Evolutionary conservation across 2,329 filamentous ascomycete genomes (phyloP), one percentile per base, ranked within the genome.

Genomic region (Sporothrix humicola): DNA sequence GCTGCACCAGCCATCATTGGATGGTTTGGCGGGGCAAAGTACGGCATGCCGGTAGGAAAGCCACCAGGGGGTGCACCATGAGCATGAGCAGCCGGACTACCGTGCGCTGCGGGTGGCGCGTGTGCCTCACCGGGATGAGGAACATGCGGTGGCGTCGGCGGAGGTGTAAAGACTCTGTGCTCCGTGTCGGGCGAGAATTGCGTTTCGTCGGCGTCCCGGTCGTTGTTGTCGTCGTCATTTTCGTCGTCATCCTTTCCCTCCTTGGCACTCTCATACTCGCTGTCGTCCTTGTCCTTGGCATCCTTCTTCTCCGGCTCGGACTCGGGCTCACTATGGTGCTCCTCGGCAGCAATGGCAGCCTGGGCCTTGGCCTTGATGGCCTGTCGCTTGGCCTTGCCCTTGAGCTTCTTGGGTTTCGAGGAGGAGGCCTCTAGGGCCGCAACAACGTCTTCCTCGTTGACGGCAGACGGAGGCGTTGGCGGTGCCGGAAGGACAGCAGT

Each of bases 121-220:
- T 59, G 58, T 1, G 20, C 61, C 56, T 69, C 52, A 8, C 23
- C 65, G 3, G 42, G 26, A 8, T 69, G 71, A 37, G 71, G 63
- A 4, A 46, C 23, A 9, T 61, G 52, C 1, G 71, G 71, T 20
- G 71, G 71, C 26, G 71, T 73, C 5, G 63, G 50, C 10, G 71
- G 71, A 2, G 71, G 71, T 2, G 71, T 73, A 17, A 73, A 69
- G 13, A 69, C 52, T 52, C 63, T 69, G 26, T 68, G 71, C 15
- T 73, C 54, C 0, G 71, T 69, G 12, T 69, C 63, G 17, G 63
- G 52, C 1, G 63, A 69, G 26, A 72, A 72, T 13, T 56, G 44
- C 0, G 71, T 61, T 7, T 73, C 71, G n/a, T 50, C 26, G 42
- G 26, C 63, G 26, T 58, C 42, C 20, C 69, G 13, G 8, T 66